Evolutionary conservation across 768 basidiomycete species (phyloP), one percentile per base, ranked within the genome.

Genomic region (Podaxis pistillaris): DNA sequence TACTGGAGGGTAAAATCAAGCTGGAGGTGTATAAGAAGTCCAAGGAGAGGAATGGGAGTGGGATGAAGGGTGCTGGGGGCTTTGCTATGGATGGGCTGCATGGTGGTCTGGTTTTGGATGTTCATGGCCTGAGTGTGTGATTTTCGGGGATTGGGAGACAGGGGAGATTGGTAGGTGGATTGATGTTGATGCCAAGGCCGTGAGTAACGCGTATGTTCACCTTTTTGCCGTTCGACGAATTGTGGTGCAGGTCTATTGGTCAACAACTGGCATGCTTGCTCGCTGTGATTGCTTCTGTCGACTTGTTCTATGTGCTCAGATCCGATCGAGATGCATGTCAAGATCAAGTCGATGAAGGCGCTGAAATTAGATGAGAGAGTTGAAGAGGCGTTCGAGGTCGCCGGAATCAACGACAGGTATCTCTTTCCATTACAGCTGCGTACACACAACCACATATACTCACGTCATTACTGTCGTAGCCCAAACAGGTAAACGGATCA

Each of bases 131-230:
- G 94, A 94, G 0, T 97, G 97, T 66, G 94, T 97, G 33, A 82
- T 98, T 70, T 99, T 99, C 74, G 98, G 97, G 94, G 97, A 98
- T 72, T 98, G 97, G 97, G 96, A 98, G 75, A 88, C 87, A 1
- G 94, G 95, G 36, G 93, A 96, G 70, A 84, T 98, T 62, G 97
- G 98, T 4, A 79, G 97, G 60, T 77, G 97, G 67, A 91, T 99
- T 68, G 96, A 99, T 68, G 95, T 94, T 0, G 94, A 98, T 65
- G 95, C 95, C 6, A 95, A 24, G 24, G 24, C 24, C 24, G 24
- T 24, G 24, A 24, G 24, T 24, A 92, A 73, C 89, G 88, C 70
- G 97, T 97, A 66, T 62, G 90, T 73, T 2, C 47, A 28, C 17
- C 33, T n/a, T 12, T 30, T 36, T 24, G 57, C 11, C 3, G 60